A percentile compares a stretch with the other conserved stretches of the same genome.
These are phyloP conservation scores for Pholiota adiposa DNA, from an alignment of 1,284 basidiomycete species.

Conservation along the genomic window DNA sequence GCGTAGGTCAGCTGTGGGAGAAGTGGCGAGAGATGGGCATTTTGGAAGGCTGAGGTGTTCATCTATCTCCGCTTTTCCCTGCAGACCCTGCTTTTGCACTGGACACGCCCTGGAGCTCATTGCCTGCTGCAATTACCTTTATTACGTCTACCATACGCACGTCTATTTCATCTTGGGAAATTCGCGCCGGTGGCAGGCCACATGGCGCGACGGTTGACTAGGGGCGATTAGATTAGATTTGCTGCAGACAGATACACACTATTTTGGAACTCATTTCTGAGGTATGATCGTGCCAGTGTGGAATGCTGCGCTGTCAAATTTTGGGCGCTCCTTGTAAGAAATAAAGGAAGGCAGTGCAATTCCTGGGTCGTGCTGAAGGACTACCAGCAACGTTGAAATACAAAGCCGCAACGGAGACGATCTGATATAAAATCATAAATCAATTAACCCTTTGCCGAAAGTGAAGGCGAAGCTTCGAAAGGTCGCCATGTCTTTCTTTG, in stretches of 20 bases:
- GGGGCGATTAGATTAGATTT: constrained; percentile 13
- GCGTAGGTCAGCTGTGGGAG: constrained; percentile 87
- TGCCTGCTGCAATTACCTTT: neutral
- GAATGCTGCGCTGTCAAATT: neutral
- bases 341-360: neutral
- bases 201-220: neutral
- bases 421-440: neutral
- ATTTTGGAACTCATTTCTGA: neutral
- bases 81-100: neutral
- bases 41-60: constrained; percentile 40
- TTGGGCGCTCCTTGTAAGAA: neutral
- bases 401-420: constrained; percentile 3
- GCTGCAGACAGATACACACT: neutral
- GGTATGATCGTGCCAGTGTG: neutral
- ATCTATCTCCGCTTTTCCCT: neutral
- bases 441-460: neutral
- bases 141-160: neutral
- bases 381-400: neutral
- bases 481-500: constrained; percentile 39
- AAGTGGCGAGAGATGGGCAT: constrained; percentile 81
- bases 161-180: constrained; percentile 6
- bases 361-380: neutral
- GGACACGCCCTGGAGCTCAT: neutral
- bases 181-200: constrained; percentile 7
- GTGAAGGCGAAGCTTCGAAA: neutral